Base-by-base conservation (phyloP, 768 basidiomycete species). In the Zangia roseola region DNA sequence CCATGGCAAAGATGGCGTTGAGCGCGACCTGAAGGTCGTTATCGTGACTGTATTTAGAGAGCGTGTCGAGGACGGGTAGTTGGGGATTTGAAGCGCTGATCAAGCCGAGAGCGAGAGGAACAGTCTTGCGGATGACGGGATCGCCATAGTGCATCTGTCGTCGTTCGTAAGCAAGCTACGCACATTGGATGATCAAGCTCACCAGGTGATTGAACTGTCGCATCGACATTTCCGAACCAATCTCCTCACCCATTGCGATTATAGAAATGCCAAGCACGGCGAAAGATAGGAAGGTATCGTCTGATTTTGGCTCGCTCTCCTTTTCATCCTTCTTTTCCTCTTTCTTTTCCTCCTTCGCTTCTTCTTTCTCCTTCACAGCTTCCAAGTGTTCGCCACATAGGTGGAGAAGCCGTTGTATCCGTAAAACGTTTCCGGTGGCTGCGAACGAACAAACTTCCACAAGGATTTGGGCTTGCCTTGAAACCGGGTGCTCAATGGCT, bases 1-100 rank as follows among this genome's bases (percentile, higher is more conserved):
- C 97, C 95, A 99, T 97, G 3, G 94, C 94, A 60, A 98, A 91
- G 71, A 99, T 97, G 23, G 97, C 91, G 62, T 97, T 98, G 43
- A 92, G 80, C 0, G 95, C 97, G 10, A 99, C 97, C 36, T 83
- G 78, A n/a, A 98, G 83, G 70, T 99, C 97, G 61, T 90, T 94
- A 75, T 99, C 95, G 74, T 99, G 97, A 52, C 92, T 95, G 73
- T 99, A 99, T 69, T 95, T 95, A 6, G 95, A 98, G 12, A 99
- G 83, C 0, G 94, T 97, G 67, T 99, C 97, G 55, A 99, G 84
- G 54, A 99, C 88, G 33, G 88, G 79, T 5, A 98, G 79, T 71
- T 92, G 90, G 12, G 97, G 97, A 69, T 98, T 98, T 31, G 97
- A 99, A 28, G 93, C 83, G 68, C 87, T 94, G 68, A 97, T 82